Evolutionary conservation across 2,329 filamentous ascomycete genomes (phyloP).

Genomic region (Onygena corvina): DNA sequence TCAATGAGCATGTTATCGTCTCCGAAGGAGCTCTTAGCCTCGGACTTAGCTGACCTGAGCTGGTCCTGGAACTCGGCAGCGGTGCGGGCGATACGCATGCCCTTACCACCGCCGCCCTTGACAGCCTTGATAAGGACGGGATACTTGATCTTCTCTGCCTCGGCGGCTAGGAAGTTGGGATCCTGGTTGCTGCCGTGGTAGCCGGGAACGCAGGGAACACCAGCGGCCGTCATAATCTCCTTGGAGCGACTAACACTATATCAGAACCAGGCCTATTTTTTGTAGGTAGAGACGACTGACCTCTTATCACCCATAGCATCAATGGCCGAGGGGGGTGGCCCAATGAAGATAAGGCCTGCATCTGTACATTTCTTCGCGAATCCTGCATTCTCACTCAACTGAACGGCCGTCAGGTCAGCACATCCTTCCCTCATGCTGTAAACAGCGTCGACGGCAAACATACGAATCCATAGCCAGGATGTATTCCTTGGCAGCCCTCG

Average conservation of each 20-base stretch:
- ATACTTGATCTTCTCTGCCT: slow-evolving; percentile 61
- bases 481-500: slow-evolving; percentile 77
- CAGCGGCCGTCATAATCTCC: slow-evolving; percentile 91
- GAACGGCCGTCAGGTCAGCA: background rate
- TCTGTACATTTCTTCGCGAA: slow-evolving; percentile 83
- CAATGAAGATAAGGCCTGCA: slow-evolving; percentile 87
- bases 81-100: slow-evolving; percentile 51
- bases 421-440: background rate
- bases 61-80: slow-evolving; percentile 49
- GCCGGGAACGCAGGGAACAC: slow-evolving; percentile 89
- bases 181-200: slow-evolving; percentile 85
- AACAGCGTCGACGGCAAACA: slow-evolving; percentile 15
- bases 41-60: slow-evolving; percentile 51
- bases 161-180: slow-evolving; percentile 46
- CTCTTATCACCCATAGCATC: slow-evolving; percentile 86
- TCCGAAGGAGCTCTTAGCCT: slow-evolving; percentile 52
- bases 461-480: slow-evolving; percentile 86
- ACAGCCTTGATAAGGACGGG: slow-evolving; percentile 55
- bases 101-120: slow-evolving; percentile 56
- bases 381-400: slow-evolving; percentile 76
- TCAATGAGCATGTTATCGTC: slow-evolving; percentile 56
- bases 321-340: slow-evolving; percentile 66
- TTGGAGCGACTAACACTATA: slow-evolving; percentile 53
- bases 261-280: background rate
- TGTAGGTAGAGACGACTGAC: slow-evolving; percentile 23